Evolutionary conservation across 352 stramenopile genomes (phyloP).

Genomic region (Phytophthora ohioensis): DNA sequence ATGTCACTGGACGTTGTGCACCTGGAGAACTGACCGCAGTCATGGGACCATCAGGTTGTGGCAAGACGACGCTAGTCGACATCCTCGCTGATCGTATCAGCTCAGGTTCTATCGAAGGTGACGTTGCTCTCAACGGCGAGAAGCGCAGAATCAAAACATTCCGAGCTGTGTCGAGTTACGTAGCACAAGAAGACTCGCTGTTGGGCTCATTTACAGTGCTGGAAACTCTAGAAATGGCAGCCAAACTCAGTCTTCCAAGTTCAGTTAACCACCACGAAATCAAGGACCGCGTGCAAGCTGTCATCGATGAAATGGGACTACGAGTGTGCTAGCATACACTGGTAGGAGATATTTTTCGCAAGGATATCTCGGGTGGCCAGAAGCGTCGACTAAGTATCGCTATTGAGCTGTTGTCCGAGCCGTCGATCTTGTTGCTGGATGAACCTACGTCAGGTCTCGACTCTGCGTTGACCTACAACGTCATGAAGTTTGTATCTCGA

Average conservation of each 20-base stretch:
- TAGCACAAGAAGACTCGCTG: constrained; percentile 62
- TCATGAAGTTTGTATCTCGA: constrained; percentile 82
- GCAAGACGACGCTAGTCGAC: constrained; percentile 76
- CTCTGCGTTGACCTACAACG: constrained; percentile 82
- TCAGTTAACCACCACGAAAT: constrained; percentile 42
- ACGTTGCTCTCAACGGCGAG: constrained; percentile 57
- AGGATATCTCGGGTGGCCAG: constrained; percentile 89
- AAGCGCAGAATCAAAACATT: constrained; percentile 45
- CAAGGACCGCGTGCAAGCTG: constrained; percentile 57
- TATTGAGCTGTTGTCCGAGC: constrained; percentile 93
- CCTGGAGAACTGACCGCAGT: constrained; percentile 70
- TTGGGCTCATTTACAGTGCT: constrained; percentile 72
- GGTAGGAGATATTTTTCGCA: constrained; percentile 86
- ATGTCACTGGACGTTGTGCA: constrained; percentile 62
- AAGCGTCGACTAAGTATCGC: constrained; percentile 94
- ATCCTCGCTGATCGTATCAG: constrained; percentile 60
- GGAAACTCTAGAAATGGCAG: constrained; percentile 72
- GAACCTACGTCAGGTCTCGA: constrained; percentile 94
- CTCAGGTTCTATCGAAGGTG: constrained; percentile 43
- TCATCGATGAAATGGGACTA: constrained; percentile 76
- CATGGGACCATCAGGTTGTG: constrained; percentile 65
- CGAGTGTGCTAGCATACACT: constrained; percentile 56
- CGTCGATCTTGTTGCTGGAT: constrained; percentile 95
- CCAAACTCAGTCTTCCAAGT: constrained; percentile 55
- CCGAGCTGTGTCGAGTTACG: constrained; percentile 59